These are phyloP conservation scores for Metschnikowia proteae DNA, from an alignment of 805 yeast species.

Conservation along the genomic window DNA sequence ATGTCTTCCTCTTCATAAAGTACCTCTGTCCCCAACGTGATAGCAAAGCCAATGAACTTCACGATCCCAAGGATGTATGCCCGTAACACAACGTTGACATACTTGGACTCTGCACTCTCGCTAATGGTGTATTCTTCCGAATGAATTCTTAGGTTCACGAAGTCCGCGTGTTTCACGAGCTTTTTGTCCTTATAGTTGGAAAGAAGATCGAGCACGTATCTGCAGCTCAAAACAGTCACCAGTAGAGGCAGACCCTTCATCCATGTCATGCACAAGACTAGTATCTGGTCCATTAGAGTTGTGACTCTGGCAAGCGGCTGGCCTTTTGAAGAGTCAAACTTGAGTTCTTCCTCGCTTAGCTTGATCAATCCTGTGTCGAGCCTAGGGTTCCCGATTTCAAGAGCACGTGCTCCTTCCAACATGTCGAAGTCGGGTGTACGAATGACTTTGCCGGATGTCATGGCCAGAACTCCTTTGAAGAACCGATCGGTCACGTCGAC, in stretches of 20 bases:
- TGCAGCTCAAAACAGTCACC: slow-evolving; percentile 73
- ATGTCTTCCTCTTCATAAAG: slow-evolving; percentile 75
- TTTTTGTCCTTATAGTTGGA: slow-evolving; percentile 29
- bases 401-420: slow-evolving; percentile 82
- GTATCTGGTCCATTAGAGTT: slow-evolving; percentile 51
- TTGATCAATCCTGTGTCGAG: slow-evolving; percentile 75
- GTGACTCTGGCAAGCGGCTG: slow-evolving; percentile 40
- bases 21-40: slow-evolving; percentile 52
- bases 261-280: slow-evolving; percentile 66
- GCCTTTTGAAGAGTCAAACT: slow-evolving; percentile 42
- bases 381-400: slow-evolving; percentile 67
- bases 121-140: slow-evolving; percentile 1
- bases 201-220: slow-evolving; percentile 63
- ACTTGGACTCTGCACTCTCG: slow-evolving; percentile 9
- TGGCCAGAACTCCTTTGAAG: slow-evolving; percentile 27
- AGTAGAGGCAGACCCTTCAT: slow-evolving; percentile 67
- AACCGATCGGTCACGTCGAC: slow-evolving; percentile 57
- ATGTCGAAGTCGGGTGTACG: slow-evolving; percentile 60
- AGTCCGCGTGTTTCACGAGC: slow-evolving; percentile 9
- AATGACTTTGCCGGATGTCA: slow-evolving; percentile 48
- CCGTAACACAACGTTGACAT: slow-evolving; percentile 50
- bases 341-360: slow-evolving; percentile 40
- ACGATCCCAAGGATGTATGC: slow-evolving; percentile 51
- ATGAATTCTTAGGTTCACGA: slow-evolving; percentile 12
- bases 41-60: slow-evolving; percentile 48